A percentile compares a stretch with the other conserved stretches of the same genome.
Evolutionary conservation across 2,329 filamentous ascomycete species (phyloP).

Genomic region (Hypoxylon sp.): DNA sequence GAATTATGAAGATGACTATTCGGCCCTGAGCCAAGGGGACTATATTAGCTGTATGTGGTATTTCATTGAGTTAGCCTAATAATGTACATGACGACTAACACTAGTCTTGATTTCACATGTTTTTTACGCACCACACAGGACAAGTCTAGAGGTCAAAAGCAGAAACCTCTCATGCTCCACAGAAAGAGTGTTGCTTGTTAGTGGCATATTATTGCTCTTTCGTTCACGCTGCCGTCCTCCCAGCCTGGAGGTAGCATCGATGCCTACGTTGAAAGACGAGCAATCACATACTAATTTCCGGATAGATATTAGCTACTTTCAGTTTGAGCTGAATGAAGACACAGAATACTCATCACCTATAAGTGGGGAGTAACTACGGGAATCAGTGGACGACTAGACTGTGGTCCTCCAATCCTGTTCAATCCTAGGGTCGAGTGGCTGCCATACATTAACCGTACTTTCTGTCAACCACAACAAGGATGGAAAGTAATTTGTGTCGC

Average conservation of each 20-base stretch:
- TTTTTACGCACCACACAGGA: background rate
- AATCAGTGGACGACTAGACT: background rate
- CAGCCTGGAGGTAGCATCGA: background rate
- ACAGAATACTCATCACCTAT: background rate
- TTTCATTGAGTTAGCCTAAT: background rate
- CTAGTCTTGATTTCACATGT: background rate
- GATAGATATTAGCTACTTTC: background rate
- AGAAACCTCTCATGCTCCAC: background rate
- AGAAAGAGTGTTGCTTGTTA: background rate
- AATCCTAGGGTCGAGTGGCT: background rate
- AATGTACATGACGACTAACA: background rate
- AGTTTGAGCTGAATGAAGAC: background rate
- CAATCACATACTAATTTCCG: background rate
- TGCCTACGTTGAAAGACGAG: background rate
- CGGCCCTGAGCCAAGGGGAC: background rate
- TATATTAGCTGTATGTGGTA: background rate
- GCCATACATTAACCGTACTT: background rate
- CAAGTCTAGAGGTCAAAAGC: background rate
- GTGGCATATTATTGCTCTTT: background rate
- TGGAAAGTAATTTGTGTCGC: background rate
- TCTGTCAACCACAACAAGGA: background rate
- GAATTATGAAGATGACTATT: slow-evolving; percentile 3
- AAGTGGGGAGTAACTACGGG: background rate
- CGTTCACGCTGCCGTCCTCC: background rate
- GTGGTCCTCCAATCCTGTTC: background rate